Percentiles rank a stretch among this genome's conserved stretches.
Evolutionary conservation across 805 yeast species (phyloP).

Genomic region (Ogataea methanolica): DNA sequence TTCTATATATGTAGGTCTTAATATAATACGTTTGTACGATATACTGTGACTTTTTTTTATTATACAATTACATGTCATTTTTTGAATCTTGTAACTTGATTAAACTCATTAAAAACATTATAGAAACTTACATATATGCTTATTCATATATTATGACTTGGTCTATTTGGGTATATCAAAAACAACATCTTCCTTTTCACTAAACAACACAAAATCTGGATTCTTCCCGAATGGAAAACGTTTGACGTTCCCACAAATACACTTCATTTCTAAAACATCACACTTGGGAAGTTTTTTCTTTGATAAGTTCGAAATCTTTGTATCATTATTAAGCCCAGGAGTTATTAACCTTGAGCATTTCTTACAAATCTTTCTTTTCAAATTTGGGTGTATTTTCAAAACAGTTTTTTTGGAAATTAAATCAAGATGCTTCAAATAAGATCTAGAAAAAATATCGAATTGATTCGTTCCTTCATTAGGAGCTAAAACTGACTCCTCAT

Average conservation of each 20-base stretch:
- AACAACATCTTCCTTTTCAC: slow-evolving; percentile 34
- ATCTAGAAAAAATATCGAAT: slow-evolving; percentile 45
- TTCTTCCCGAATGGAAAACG: slow-evolving; percentile 61
- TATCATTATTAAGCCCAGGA: slow-evolving; percentile 41
- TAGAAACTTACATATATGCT: no score
- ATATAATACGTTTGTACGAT: neutral
- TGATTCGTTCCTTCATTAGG: slow-evolving; percentile 6
- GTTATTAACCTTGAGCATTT: slow-evolving; percentile 49
- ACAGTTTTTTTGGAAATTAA: slow-evolving; percentile 66
- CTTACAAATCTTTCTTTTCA: slow-evolving; percentile 71
- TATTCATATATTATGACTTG: no score
- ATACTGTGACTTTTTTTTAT: neutral
- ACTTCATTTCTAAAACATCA: slow-evolving; percentile 46
- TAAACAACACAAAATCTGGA: slow-evolving; percentile 43
- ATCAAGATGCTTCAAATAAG: slow-evolving; percentile 50
- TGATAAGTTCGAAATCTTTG: slow-evolving; percentile 40
- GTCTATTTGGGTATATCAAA: neutral
- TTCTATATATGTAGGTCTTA: neutral
- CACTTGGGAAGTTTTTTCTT: slow-evolving; percentile 27
- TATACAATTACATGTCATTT: neutral
- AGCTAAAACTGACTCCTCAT: neutral
- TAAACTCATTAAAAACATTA: neutral
- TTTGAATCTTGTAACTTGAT: no score
- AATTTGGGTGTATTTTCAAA: slow-evolving; percentile 52
- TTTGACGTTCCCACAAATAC: slow-evolving; percentile 50